A percentile compares a stretch with the other conserved stretches of the same genome.
Evolutionary conservation across 1,284 basidiomycete species (phyloP).

Genomic region (Cryptococcus sp.): DNA sequence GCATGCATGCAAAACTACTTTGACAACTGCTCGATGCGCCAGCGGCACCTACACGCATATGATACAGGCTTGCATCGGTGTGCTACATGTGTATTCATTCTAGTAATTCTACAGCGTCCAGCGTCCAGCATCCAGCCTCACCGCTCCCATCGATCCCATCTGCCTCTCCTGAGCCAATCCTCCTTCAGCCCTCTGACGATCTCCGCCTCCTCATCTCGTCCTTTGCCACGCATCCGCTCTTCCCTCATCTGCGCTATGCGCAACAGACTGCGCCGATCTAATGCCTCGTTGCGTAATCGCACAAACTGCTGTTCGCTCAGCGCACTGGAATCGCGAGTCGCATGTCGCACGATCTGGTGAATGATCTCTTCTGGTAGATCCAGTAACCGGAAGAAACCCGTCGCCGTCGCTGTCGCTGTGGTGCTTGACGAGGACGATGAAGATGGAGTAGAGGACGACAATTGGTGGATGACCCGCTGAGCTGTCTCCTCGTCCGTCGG

Average conservation of each 20-base stretch:
- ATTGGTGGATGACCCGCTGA: slow-evolving; percentile 22
- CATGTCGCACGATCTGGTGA: slow-evolving; percentile 38
- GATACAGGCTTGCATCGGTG: too few species aligned
- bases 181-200: slow-evolving; percentile 24
- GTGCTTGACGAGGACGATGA: neutral
- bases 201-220: slow-evolving; percentile 14
- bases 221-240: slow-evolving; percentile 17
- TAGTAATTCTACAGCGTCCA: too few species aligned
- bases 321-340: slow-evolving; percentile 34
- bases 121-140: neutral
- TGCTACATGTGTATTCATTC: too few species aligned
- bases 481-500: slow-evolving; percentile 26
- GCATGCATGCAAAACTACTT: too few species aligned
- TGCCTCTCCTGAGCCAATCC: slow-evolving; percentile 36
- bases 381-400: slow-evolving; percentile 34
- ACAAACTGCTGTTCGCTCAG: slow-evolving; percentile 42
- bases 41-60: too few species aligned
- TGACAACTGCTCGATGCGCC: too few species aligned
- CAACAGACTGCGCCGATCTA: slow-evolving; percentile 23
- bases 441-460: slow-evolving; percentile 6
- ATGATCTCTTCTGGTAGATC: slow-evolving; percentile 45
- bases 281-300: slow-evolving; percentile 31
- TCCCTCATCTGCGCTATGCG: slow-evolving; percentile 14
- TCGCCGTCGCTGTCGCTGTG: neutral
- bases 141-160: slow-evolving; percentile 46